Conservation (phyloP, 1,284 basidiomycete species). For the Entoloma clypeatum region DNA sequence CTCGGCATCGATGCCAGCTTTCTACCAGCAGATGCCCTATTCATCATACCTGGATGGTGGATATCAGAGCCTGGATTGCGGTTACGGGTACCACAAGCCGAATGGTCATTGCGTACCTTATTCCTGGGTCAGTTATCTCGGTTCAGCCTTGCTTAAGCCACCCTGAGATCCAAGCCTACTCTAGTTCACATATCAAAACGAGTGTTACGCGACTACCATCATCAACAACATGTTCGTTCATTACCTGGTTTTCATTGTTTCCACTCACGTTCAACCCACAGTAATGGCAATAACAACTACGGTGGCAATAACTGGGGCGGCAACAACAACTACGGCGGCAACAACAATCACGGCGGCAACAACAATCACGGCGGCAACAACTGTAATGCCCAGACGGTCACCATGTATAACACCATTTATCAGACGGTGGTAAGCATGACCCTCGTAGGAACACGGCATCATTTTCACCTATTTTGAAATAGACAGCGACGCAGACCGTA, state of each 20-base stretch:
- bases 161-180: constrained; percentile 11
- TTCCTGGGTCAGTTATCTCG: constrained; percentile 49
- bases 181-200: constrained; percentile 39
- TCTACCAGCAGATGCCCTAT: constrained; percentile 53
- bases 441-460: constrained; percentile 2
- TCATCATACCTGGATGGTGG: constrained; percentile 55
- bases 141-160: constrained; percentile 4
- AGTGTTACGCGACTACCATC: constrained; percentile 65
- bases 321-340: too few species aligned
- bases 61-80: constrained; percentile 60
- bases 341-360: constrained; percentile 16
- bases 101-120: constrained; percentile 52
- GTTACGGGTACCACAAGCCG: constrained; percentile 59
- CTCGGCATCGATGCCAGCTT: constrained; percentile 30
- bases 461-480: constrained; percentile 13
- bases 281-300: constrained; percentile 12
- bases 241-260: neutral
- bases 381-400: constrained; percentile 29
- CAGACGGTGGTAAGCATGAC: constrained; percentile 23
- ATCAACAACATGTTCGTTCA: constrained; percentile 43
- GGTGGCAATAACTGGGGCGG: too few species aligned
- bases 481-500: constrained; percentile 32
- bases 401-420: constrained; percentile 23
- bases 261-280: constrained; percentile 9
- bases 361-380: constrained; percentile 19